Conservation (phyloP, 2,329 filamentous ascomycete genomes). For the Amphichorda felina region DNA sequence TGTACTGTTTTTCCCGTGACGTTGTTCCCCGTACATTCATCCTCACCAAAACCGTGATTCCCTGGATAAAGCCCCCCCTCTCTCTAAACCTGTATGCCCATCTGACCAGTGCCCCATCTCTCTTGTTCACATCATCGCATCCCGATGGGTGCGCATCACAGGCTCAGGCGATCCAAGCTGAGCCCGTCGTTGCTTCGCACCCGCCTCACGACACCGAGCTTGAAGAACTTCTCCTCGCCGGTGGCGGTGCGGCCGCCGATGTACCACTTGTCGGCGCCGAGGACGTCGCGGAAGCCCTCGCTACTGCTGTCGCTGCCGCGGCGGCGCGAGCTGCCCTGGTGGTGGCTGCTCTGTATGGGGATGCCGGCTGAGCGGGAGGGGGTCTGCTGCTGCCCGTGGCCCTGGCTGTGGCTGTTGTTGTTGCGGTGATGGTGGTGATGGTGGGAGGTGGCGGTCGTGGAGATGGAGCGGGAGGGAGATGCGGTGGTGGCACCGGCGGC, state of each 20-base stretch:
- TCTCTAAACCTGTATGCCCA: too few relatives aligned
- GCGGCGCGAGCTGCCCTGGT: conserved; percentile 22
- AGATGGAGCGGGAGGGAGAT: too few relatives aligned
- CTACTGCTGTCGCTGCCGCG: conserved; percentile 65
- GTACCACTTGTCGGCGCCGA: conserved; percentile 69
- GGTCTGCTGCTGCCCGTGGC: conserved; percentile 11
- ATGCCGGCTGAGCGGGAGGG: conserved; percentile 16
- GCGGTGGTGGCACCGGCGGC: conserved; percentile 5
- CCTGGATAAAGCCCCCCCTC: too few relatives aligned
- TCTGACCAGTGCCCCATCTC: too few relatives aligned
- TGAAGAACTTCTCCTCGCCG: conserved; percentile 75
- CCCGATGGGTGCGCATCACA: too few relatives aligned
- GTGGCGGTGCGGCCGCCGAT: conserved; percentile 64
- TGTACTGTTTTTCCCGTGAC: too few relatives aligned
- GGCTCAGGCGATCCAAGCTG: conserved; percentile 62
- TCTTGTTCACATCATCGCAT: too few relatives aligned
- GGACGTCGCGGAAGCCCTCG: conserved; percentile 63
- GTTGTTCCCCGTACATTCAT: too few relatives aligned
- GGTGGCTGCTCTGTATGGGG: conserved; percentile 21
- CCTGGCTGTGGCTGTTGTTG: conserved; percentile 2
- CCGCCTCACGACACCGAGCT: conserved; percentile 62
- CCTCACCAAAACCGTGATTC: too few relatives aligned
- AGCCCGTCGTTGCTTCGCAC: conserved; percentile 63
- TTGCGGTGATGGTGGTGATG: conserved; percentile 8
- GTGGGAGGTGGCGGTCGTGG: conserved; percentile 8